Evolutionary conservation across 257 asterid genomes (phyloP).

Genomic region (Forsythia suspensa): DNA sequence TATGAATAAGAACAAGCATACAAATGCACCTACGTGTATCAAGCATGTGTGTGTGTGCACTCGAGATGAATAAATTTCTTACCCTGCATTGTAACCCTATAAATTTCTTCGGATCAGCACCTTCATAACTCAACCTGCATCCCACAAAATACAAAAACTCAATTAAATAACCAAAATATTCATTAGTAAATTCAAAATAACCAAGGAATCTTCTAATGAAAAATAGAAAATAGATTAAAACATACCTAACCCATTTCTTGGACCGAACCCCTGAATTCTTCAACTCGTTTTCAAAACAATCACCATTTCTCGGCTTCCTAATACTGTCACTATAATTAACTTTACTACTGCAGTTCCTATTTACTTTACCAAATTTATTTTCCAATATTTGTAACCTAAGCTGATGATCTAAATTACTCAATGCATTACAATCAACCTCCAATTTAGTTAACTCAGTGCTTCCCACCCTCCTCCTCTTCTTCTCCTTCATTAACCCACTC

Average conservation of each 20-base stretch:
- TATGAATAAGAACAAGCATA: not conserved
- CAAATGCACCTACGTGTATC: not conserved
- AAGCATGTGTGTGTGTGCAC: not conserved
- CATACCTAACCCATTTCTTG: constrained; percentile 84
- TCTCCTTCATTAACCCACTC: constrained; percentile 30
- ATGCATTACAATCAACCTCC: constrained; percentile 37
- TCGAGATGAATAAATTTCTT: constrained; percentile 24
- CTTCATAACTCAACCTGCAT: constrained; percentile 76
- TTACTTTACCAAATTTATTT: constrained; percentile 32
- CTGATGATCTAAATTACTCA: constrained; percentile 33
- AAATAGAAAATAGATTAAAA: not conserved
- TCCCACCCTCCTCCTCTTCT: constrained; percentile 20
- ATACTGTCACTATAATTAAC: constrained; percentile 27
- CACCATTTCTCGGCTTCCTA: constrained; percentile 37
- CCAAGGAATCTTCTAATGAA: not conserved
- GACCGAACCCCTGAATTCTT: constrained; percentile 36
- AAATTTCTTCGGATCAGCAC: constrained; percentile 72
- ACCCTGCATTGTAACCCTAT: constrained; percentile 86
- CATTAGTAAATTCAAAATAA: constrained; percentile 1
- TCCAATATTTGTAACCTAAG: constrained; percentile 14
- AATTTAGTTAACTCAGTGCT: constrained; percentile 37
- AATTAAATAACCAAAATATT: constrained; percentile 11
- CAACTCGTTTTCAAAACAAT: constrained; percentile 24
- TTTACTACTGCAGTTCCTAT: constrained; percentile 22
- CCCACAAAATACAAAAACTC: constrained; percentile 13